These are phyloP conservation scores for Coniella lustricola DNA, from an alignment of 2,329 filamentous ascomycete genomes.

Conservation along the genomic window DNA sequence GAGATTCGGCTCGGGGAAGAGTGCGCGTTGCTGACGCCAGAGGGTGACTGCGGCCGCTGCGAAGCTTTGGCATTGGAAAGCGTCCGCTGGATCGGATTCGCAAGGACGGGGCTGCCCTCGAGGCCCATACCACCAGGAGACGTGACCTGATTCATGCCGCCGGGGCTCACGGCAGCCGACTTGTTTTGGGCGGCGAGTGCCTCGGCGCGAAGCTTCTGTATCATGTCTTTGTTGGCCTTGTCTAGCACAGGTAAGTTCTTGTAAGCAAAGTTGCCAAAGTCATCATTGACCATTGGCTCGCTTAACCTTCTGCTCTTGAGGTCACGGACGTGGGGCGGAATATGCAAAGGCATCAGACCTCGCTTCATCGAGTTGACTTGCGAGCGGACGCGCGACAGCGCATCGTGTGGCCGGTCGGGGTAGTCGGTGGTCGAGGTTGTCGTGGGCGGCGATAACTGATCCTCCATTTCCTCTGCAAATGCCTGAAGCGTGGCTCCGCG, in stretches of 20 bases:
- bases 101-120: conserved; percentile 78
- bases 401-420: conserved; percentile 85
- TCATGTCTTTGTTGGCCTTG: conserved; percentile 98
- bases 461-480: conserved; percentile 91
- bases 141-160: conserved; percentile 32
- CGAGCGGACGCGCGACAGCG: conserved; percentile 78
- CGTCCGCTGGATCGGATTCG: conserved; percentile 73
- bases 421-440: conserved; percentile 68
- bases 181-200: conserved; percentile 66
- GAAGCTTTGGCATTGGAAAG: conserved; percentile 73
- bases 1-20: conserved; percentile 82
- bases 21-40: conserved; percentile 67
- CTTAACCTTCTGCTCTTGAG: conserved; percentile 80
- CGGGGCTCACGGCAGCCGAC: conserved; percentile 35
- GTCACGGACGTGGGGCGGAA: conserved; percentile 92
- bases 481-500: conserved; percentile 86
- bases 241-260: conserved; percentile 95
- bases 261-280: conserved; percentile 94
- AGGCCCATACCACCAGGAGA: conserved; percentile 55
- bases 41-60: conserved; percentile 81
- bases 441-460: conserved; percentile 69
- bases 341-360: conserved; percentile 89
- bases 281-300: conserved; percentile 80
- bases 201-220: conserved; percentile 89
- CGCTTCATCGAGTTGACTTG: conserved; percentile 86